A percentile compares a stretch with the other conserved stretches of the same genome.
Evolutionary conservation across 352 stramenopile species (phyloP).

Genomic region (Globisporangium spiculum): DNA sequence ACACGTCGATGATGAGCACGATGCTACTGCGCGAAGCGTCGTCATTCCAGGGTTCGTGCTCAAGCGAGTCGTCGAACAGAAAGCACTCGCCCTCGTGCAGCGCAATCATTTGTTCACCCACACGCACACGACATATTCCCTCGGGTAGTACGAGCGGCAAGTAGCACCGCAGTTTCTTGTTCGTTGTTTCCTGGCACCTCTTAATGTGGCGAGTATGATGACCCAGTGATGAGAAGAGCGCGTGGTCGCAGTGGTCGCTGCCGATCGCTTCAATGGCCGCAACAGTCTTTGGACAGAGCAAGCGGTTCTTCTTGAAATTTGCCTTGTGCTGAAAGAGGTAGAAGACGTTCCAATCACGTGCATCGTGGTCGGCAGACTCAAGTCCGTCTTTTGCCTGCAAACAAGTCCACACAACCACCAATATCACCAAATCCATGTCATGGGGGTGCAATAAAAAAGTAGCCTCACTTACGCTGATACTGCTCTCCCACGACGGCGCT

Average conservation of each 20-base stretch:
- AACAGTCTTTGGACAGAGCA: neutral
- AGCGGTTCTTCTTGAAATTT: neutral
- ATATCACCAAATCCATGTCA: neutral
- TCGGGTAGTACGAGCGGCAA: neutral
- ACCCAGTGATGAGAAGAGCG: neutral
- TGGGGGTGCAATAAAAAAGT: neutral
- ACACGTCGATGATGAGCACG: neutral
- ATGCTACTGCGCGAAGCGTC: neutral
- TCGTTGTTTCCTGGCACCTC: neutral
- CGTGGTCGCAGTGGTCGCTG: neutral
- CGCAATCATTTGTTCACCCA: neutral
- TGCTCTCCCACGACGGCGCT: neutral
- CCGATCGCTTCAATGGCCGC: neutral
- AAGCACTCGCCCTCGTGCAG: neutral
- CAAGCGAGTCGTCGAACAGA: neutral
- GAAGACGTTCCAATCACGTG: neutral
- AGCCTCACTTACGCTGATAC: neutral
- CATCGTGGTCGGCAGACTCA: neutral
- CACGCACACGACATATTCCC: neutral
- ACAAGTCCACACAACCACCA: neutral
- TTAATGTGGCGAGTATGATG: neutral
- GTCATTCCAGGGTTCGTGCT: neutral
- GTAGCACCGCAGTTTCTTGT: neutral
- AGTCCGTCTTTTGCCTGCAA: neutral
- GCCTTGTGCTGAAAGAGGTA: neutral